These are phyloP conservation scores for Wickerhamomyces chambardii DNA, from an alignment of 805 yeast genomes.

Conservation along the genomic window DNA sequence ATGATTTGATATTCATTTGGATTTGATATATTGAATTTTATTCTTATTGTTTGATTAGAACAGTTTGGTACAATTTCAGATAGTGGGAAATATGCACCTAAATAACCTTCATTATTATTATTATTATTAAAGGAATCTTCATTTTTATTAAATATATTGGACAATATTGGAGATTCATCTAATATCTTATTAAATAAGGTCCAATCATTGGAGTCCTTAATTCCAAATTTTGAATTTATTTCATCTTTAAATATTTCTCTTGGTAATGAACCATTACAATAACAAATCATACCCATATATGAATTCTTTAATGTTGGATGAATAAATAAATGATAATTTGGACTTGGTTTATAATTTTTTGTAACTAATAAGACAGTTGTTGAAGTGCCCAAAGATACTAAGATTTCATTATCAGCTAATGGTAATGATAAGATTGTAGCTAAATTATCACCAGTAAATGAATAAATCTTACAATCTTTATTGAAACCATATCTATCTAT, in stretches of 20 bases:
- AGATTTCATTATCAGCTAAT: conserved; percentile 61
- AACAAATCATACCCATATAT: conserved; percentile 94
- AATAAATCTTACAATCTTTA: conserved; percentile 46
- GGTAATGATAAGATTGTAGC: conserved; percentile 86
- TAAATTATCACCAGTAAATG: conserved; percentile 87
- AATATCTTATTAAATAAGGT: conserved; percentile 48
- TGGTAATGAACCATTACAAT: conserved; percentile 85
- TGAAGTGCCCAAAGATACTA: conserved; percentile 85
- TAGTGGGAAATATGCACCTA: conserved; percentile 80
- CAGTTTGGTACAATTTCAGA: conserved; percentile 91
- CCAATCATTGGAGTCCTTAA: conserved; percentile 35
- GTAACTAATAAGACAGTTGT: conserved; percentile 83
- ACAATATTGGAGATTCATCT: conserved; percentile 17
- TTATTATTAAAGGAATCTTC: no score
- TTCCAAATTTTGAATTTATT: conserved; percentile 34
- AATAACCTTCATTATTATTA: conserved; percentile 32
- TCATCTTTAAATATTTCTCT: conserved; percentile 67
- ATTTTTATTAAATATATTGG: background rate
- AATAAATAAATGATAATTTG: conserved; percentile 75
- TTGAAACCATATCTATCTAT: conserved; percentile 55
- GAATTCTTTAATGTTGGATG: conserved; percentile 75
- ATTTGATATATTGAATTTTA: conserved; percentile 24
- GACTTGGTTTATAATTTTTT: conserved; percentile 65
- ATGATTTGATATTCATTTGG: conserved; percentile 20
- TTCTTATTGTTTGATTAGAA: conserved; percentile 50